Conservation (phyloP, 2,329 filamentous ascomycete species). For the Camptophora hylomeconis region DNA sequence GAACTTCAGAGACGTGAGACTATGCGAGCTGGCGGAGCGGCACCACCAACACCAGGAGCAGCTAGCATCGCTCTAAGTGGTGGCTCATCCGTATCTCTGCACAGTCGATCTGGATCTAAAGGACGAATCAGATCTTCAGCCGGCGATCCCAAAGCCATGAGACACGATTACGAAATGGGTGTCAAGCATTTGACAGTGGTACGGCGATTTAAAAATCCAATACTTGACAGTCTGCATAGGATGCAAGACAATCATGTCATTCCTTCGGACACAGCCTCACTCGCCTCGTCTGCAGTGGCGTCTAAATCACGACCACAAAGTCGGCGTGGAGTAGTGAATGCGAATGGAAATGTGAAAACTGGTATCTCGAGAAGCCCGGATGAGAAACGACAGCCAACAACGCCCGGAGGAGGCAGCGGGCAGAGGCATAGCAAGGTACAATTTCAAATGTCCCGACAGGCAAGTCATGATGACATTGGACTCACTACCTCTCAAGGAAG, state of each 20-base stretch:
- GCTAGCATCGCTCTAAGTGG: slow-evolving; percentile 23
- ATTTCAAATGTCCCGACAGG: slow-evolving; percentile 17
- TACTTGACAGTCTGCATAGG: slow-evolving; percentile 29
- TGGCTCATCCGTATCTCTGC: slow-evolving; percentile 13
- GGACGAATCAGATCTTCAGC: slow-evolving; percentile 7
- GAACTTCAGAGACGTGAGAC: slow-evolving; percentile 29
- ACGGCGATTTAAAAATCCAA: slow-evolving; percentile 31
- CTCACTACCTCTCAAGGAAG: slow-evolving; percentile 15
- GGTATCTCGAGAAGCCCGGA: slow-evolving; percentile 10
- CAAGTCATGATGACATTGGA: slow-evolving; percentile 17
- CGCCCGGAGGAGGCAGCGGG: slow-evolving; percentile 1
- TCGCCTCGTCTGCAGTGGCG: slow-evolving; percentile 2
- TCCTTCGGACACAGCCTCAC: slow-evolving; percentile 6
- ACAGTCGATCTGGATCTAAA: slow-evolving; percentile 17
- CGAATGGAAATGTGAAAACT: slow-evolving; percentile 6
- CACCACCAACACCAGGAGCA: slow-evolving; percentile 27
- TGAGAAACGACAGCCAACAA: slow-evolving; percentile 7
- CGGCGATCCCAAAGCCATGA: slow-evolving; percentile 22
- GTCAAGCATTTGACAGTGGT: slow-evolving; percentile 31
- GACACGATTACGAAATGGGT: slow-evolving; percentile 31
- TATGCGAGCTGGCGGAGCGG: slow-evolving; percentile 29
- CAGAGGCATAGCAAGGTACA: slow-evolving; percentile 4
- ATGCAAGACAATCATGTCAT: slow-evolving; percentile 16
- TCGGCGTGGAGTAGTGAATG: slow-evolving; percentile 8
- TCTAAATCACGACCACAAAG: slow-evolving; percentile 12